These are phyloP conservation scores for Plectosphaerella cucumerina DNA, from an alignment of 2,329 filamentous ascomycete species.

Conservation along the genomic window DNA sequence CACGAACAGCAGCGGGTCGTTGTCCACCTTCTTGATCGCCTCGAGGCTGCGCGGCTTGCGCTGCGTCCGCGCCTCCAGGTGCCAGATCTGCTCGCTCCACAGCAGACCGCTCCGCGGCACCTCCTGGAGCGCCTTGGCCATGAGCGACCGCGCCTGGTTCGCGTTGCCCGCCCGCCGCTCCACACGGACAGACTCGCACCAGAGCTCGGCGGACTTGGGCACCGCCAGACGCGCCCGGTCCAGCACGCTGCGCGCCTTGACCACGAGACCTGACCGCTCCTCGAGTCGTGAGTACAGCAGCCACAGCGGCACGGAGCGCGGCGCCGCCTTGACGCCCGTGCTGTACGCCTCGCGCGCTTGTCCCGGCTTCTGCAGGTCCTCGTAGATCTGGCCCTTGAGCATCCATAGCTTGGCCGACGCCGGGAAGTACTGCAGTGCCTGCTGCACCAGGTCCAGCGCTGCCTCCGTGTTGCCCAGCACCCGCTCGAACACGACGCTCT, in stretches of 20 bases:
- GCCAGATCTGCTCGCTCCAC: slow-evolving; percentile 94
- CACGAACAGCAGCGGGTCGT: slow-evolving; percentile 82
- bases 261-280: slow-evolving; percentile 74
- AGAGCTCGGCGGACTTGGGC: slow-evolving; percentile 78
- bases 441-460: slow-evolving; percentile 81
- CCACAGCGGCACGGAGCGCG: slow-evolving; percentile 83
- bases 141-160: slow-evolving; percentile 80
- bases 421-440: slow-evolving; percentile 83
- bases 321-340: slow-evolving; percentile 81
- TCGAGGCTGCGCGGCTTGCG: slow-evolving; percentile 88
- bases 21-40: slow-evolving; percentile 95
- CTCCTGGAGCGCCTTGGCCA: slow-evolving; percentile 91
- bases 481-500: slow-evolving; percentile 89
- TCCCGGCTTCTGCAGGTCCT: slow-evolving; percentile 70
- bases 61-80: slow-evolving; percentile 86
- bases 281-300: slow-evolving; percentile 85
- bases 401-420: slow-evolving; percentile 89
- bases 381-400: slow-evolving; percentile 98
- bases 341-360: slow-evolving; percentile 88
- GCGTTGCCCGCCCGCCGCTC: slow-evolving; percentile 84
- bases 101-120: slow-evolving; percentile 82
- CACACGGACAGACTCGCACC: slow-evolving; percentile 90
- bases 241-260: slow-evolving; percentile 91
- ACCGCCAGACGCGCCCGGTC: slow-evolving; percentile 86
- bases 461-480: slow-evolving; percentile 75